Evolutionary conservation across 768 basidiomycete species (phyloP), one percentile per base, ranked within the genome.

Genomic region (Boletus reticuloceps): DNA sequence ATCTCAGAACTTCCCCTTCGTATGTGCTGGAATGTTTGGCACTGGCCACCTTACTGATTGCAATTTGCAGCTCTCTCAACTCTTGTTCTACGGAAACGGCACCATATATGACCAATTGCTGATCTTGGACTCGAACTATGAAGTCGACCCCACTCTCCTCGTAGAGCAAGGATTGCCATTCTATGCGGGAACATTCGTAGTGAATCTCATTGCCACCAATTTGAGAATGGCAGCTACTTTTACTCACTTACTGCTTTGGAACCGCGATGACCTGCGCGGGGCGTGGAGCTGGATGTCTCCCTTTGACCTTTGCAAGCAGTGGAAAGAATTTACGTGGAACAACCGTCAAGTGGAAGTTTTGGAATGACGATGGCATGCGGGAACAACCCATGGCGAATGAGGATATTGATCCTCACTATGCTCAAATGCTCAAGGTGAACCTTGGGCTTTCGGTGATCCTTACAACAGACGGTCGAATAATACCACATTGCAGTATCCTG

Each of bases 1-100:
- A 43, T 79, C 78, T 1, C 78, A 82, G 61, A 78, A 74, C 60
- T 84, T 86, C 72, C 85, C 85, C 2, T 84, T 84, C 70, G 75
- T 77, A 60, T 29, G 67, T 51, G 1, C 9, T 8, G 8, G 63
- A 64, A 46, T 42, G 0, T 10, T 14, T 47, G 20, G 6, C 8
- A 17, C 11, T 22, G 12, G 12, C 13, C n/a, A 38, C 5, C 4
- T 5, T 11, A 31, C 25, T 59, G 20, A 54, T 20, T 32, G 5
- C 14, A 79, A n/a, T 16, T 16, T 39, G 6, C n/a, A 39, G 38
- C 4, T 39, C 38, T 39, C 38, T n/a, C 38, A 39, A 39, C 38
- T 39, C 38, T 39, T 39, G 17, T 39, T 39, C n/a, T 75, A 78
- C 56, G 72, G 77, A 59, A 80, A 83, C n/a, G n/a, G n/a, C n/a